Percentiles rank a stretch among this genome's conserved stretches.
These are phyloP conservation scores for sorghum (Sorghum bicolor) DNA, from an alignment of 176 grass and related monocot genomes.

Conservation along the genomic window DNA sequence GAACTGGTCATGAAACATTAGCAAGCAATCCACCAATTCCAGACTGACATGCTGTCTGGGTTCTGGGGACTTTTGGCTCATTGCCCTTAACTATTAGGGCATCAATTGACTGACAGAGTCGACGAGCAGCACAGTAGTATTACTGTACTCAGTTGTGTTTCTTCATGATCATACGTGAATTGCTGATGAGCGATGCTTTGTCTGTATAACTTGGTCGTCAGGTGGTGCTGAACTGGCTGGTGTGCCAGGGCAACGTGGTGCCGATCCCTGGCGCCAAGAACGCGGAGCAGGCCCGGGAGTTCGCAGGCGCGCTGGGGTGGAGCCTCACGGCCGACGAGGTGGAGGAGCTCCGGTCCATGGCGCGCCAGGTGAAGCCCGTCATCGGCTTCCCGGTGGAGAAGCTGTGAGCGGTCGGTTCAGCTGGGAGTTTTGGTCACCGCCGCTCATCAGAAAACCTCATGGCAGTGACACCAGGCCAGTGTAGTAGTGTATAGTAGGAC, in stretches of 20 bases:
- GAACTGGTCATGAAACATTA: background rate
- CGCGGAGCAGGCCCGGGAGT: constrained; percentile 58
- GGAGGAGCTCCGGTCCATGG: constrained; percentile 55
- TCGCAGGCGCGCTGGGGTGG: constrained; percentile 60
- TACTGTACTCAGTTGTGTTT: background rate
- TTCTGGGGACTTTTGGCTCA: background rate
- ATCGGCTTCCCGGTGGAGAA: constrained; percentile 74
- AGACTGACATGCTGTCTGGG: background rate
- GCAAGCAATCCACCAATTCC: background rate
- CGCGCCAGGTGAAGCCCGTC: constrained; percentile 35
- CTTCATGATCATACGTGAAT: background rate
- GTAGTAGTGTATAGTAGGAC: background rate
- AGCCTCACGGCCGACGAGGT: constrained; percentile 45
- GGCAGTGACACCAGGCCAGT: background rate
- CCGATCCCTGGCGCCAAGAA: constrained; percentile 94
- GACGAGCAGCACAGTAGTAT: background rate
- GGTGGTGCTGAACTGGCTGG: constrained; percentile 92
- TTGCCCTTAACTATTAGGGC: background rate
- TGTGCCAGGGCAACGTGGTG: constrained; percentile 79
- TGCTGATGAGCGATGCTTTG: background rate
- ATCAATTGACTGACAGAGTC: background rate
- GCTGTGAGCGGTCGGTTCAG: constrained; percentile 10
- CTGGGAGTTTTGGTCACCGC: background rate
- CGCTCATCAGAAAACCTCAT: background rate
- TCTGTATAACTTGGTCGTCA: constrained; percentile 8